Evolutionary conservation across 2,329 filamentous ascomycete genomes (phyloP), one percentile per base, ranked within the genome.

Genomic region (Aureobasidium namibiae): DNA sequence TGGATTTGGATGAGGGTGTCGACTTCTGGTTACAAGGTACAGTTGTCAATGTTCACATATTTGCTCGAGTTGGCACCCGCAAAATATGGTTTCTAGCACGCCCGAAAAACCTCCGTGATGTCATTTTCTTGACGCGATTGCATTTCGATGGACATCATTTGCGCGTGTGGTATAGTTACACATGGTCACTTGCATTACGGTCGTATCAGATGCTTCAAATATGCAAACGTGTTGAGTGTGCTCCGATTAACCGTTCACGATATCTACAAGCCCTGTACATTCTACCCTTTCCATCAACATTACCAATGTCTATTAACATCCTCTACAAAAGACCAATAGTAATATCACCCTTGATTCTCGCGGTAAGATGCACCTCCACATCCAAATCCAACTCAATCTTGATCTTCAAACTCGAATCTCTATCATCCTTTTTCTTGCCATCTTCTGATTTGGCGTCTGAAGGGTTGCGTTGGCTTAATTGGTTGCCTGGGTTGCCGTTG

Each of bases 341-440:
- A 14, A 69, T 65, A 46, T 69, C 67, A 44, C 66, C 67, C 56
- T 67, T 64, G n/a, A 68, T 62, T 41, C 66, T 59, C 53, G 67
- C 67, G 18, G 64, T 65, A 34, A 69, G 46, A 52, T 69, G 66
- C 4, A 69, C 62, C 54, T 69, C 67, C n/a, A 69, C 65, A 16
- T 68, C 66, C 42, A 69, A 56, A 49, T 69, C 65, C 48, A 69
- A 56, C 58, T 67, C 61, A 33, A 69, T 67, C 42, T 62, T 60
- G 53, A 69, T 69, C 56, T 65, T 67, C 60, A 69, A 54, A 50
- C 66, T 67, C 46, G 62, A 65, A 31, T 66, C 61, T 48, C 66
- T 63, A 33, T 67, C 61, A 5, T 18, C 26, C 3, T 57, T 50
- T 24, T 46, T 33, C 48, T 46, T 23, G n/a, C 24, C 18, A 10